phyloP scores from a whole-genome alignment of 768 basidiomycete species.

The Kwoniella dejecticola region DNA sequence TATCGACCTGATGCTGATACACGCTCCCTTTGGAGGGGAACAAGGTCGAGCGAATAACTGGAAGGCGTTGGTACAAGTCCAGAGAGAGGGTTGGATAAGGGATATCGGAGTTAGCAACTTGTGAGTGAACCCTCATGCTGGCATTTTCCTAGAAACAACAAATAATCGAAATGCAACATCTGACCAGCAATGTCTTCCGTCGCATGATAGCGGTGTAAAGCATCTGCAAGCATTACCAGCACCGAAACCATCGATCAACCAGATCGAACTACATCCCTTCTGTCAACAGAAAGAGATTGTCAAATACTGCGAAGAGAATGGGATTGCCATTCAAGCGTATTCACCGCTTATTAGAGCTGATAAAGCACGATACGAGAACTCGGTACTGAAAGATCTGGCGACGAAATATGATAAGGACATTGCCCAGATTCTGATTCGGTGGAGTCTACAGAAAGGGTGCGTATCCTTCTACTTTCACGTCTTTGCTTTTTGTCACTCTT shows the following conservation, averaged over 20 bases:
- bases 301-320: constrained; percentile 66
- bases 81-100: constrained; percentile 46
- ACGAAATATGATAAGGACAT: constrained; percentile 52
- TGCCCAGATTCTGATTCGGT: constrained; percentile 59
- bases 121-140: too few relatives aligned
- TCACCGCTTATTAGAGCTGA: constrained; percentile 40
- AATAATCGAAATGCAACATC: too few relatives aligned
- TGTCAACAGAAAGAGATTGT: constrained; percentile 80
- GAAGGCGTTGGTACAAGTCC: constrained; percentile 34
- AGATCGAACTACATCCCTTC: constrained; percentile 57
- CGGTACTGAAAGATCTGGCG: constrained; percentile 32
- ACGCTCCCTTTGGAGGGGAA: constrained; percentile 51
- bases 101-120: constrained; percentile 50
- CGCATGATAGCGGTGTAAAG: constrained; percentile 49
- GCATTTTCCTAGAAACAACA: too few relatives aligned
- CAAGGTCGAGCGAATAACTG: constrained; percentile 47
- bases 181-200: too few relatives aligned
- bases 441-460: constrained; percentile 60
- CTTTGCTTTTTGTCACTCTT: too few relatives aligned
- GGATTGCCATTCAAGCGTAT: constrained; percentile 60
- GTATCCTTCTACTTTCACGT: constrained; percentile 13
- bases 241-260: constrained; percentile 50
- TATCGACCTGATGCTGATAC: constrained; percentile 51
- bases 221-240: constrained; percentile 46
- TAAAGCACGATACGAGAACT: constrained; percentile 60